These are phyloP conservation scores for Aspergillus chevalieri DNA, from an alignment of 2,329 filamentous ascomycete genomes.

Conservation along the genomic window DNA sequence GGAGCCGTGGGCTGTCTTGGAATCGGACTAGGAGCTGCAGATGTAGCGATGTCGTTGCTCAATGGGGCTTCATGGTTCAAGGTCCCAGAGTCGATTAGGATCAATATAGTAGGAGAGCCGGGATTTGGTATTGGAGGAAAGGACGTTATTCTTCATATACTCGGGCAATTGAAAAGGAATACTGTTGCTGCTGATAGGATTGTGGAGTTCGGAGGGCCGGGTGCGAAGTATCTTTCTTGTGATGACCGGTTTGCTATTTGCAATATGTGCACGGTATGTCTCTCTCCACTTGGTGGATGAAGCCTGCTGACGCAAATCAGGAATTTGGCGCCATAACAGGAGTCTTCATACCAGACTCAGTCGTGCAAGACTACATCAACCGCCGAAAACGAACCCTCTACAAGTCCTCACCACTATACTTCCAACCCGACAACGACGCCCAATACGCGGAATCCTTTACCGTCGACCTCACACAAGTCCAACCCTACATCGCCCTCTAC, in stretches of 20 bases:
- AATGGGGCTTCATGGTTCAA: conserved; percentile 46
- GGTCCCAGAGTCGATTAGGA: conserved; percentile 39
- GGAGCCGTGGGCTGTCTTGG: conserved; percentile 38
- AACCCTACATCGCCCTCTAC: conserved; percentile 36
- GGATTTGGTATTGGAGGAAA: conserved; percentile 39
- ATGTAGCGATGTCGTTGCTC: conserved; percentile 41
- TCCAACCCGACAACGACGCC: conserved; percentile 35
- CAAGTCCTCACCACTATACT: conserved; percentile 26
- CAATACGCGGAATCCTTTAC: conserved; percentile 31
- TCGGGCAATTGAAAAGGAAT: conserved; percentile 41
- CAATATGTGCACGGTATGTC: conserved; percentile 40
- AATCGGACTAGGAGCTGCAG: conserved; percentile 43
- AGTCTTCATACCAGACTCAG: conserved; percentile 37
- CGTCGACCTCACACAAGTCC: conserved; percentile 36
- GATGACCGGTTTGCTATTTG: conserved; percentile 45
- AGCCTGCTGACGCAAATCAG: neutral
- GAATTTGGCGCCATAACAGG: conserved; percentile 43
- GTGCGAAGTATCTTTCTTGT: conserved; percentile 32
- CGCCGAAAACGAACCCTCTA: conserved; percentile 1
- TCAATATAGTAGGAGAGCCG: conserved; percentile 35
- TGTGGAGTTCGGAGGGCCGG: conserved; percentile 43
- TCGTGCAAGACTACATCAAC: conserved; percentile 24
- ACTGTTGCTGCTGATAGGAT: conserved; percentile 41
- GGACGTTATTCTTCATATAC: conserved; percentile 42
- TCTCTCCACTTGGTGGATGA: neutral